phyloP scores from a whole-genome alignment of 2,329 filamentous ascomycete genomes.

The Microdochium trichocladiopsis region DNA sequence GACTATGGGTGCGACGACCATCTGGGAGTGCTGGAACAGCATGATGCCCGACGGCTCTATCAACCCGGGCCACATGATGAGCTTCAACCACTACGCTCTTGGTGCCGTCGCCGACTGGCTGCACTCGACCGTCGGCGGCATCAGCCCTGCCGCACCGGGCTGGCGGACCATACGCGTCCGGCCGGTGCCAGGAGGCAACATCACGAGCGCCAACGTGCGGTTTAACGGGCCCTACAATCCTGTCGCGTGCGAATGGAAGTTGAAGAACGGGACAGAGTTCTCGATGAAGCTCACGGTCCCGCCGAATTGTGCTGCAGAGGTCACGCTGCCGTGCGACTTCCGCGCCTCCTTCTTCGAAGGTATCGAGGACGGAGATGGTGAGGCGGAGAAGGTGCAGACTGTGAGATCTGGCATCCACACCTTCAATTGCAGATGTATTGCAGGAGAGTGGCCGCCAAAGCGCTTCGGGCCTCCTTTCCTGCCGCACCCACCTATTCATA shows the following conservation, averaged over 20 bases:
- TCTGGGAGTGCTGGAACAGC: constrained; percentile 30
- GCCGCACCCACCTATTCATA: background rate
- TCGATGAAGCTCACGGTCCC: constrained; percentile 1
- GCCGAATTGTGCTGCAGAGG: constrained; percentile 1
- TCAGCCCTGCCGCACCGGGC: constrained; percentile 12
- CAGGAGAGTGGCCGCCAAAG: constrained; percentile 3
- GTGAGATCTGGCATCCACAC: background rate
- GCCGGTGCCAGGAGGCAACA: constrained; percentile 2
- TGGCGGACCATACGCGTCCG: constrained; percentile 9
- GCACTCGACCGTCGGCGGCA: constrained; percentile 21
- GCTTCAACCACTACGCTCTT: too few relatives aligned
- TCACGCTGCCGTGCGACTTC: constrained; percentile 1
- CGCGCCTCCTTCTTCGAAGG: background rate
- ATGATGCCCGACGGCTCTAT: constrained; percentile 23
- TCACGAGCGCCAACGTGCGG: constrained; percentile 1
- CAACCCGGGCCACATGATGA: constrained; percentile 27
- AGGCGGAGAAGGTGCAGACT: background rate
- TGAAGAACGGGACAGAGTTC: background rate
- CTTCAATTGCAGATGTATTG: background rate
- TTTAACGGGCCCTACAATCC: constrained; percentile 1
- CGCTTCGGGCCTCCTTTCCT: background rate
- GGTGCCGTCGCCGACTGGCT: constrained; percentile 28
- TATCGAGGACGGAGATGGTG: background rate
- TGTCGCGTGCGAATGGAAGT: background rate
- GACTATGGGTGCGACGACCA: constrained; percentile 26